Evolutionary conservation across 345 rosid genomes (phyloP).

Genomic region (Angophora floribunda): DNA sequence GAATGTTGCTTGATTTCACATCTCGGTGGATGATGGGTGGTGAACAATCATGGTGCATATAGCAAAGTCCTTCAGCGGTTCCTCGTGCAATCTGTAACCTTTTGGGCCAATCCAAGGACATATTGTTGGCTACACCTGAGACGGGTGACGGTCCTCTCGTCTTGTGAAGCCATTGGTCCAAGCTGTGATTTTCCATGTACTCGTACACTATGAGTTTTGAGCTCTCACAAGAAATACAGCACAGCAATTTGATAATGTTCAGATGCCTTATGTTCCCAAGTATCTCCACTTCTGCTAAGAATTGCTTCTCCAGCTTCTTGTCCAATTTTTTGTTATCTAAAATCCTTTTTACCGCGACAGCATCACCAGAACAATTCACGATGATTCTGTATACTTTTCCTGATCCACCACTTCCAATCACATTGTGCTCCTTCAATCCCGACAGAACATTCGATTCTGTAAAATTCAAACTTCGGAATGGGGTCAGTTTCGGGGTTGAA

Average conservation of each 20-base stretch:
- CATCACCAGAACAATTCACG: conserved; percentile 2
- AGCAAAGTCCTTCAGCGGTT: conserved; percentile 53
- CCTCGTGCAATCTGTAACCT: conserved; percentile 51
- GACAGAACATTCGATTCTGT: conserved; percentile 21
- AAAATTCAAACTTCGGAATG: conserved; percentile 41
- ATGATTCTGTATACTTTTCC: conserved; percentile 45
- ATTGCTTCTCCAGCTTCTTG: conserved; percentile 32
- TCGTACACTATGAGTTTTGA: conserved; percentile 57
- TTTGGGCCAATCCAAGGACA: conserved; percentile 40
- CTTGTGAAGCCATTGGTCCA: conserved; percentile 44
- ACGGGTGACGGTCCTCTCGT: conserved; percentile 2
- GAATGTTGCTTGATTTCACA: conserved; percentile 57
- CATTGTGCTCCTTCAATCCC: conserved; percentile 30
- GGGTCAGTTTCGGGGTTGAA: conserved; percentile 28
- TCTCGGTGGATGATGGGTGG: conserved; percentile 57
- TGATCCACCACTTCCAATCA: conserved; percentile 60
- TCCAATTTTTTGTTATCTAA: conserved; percentile 24
- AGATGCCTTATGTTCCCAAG: conserved; percentile 37
- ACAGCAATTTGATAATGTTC: conserved; percentile 50
- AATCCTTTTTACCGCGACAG: conserved; percentile 47
- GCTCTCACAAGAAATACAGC: conserved; percentile 43
- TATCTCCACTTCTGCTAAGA: conserved; percentile 38
- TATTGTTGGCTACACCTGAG: not conserved
- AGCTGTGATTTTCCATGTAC: conserved; percentile 53
- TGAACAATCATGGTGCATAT: conserved; percentile 56